Evolutionary conservation across 441 rosid species (phyloP).

Genomic region (Euphorbia schlechtendalii): DNA sequence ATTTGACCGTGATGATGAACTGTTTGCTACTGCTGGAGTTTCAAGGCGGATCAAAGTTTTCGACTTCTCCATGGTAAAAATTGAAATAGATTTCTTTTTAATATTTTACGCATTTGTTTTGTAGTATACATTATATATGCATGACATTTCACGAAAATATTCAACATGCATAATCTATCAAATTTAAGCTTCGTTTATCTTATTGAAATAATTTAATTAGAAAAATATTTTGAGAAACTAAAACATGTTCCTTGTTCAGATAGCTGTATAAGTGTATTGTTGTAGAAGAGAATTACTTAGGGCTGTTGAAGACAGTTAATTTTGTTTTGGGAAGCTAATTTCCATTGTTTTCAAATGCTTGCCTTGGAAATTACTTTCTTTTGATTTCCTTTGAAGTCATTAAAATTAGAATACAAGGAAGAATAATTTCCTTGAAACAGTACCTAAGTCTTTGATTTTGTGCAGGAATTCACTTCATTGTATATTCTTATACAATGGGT

Average conservation of each 20-base stretch:
- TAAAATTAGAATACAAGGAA: not conserved
- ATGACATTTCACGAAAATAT: not conserved
- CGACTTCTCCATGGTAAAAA: slow-evolving; percentile 83
- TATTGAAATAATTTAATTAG: not conserved
- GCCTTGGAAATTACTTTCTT: not conserved
- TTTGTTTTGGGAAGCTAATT: not conserved
- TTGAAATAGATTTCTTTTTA: slow-evolving; percentile 10
- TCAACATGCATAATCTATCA: not conserved
- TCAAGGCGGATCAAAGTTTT: slow-evolving; percentile 91
- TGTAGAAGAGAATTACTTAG: not conserved
- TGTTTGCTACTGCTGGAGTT: slow-evolving; percentile 98
- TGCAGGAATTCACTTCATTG: not conserved
- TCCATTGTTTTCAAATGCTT: not conserved
- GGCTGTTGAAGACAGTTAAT: not conserved
- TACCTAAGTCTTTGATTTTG: not conserved
- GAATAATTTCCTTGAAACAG: not conserved
- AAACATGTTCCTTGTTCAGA: not conserved
- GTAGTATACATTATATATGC: not conserved
- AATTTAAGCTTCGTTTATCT: not conserved
- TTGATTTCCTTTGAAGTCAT: not conserved
- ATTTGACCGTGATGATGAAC: slow-evolving; percentile 93
- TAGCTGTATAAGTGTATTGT: not conserved
- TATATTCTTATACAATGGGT: not conserved
- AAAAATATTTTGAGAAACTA: not conserved
- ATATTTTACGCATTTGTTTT: slow-evolving; percentile 8